Evolutionary conservation across 768 basidiomycete species (phyloP).

Genomic region (Rhizopogon roseolus): DNA sequence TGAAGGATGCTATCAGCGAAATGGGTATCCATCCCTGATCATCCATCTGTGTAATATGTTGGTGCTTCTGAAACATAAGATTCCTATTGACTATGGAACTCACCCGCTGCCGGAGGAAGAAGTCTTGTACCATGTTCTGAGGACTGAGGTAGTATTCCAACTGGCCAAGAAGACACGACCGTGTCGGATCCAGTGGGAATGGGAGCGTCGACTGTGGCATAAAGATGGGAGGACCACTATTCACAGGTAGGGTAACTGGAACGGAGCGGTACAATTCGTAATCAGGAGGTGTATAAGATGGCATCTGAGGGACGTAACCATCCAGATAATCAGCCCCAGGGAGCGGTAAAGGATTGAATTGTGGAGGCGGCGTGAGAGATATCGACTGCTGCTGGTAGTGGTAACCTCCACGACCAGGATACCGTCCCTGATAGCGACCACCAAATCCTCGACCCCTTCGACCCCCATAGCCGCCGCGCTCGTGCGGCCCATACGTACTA

Average conservation of each 20-base stretch:
- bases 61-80: conserved; percentile 1
- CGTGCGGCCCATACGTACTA: conserved; percentile 18
- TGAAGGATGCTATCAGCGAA: conserved; percentile 79
- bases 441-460: conserved; percentile 34
- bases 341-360: conserved; percentile 27
- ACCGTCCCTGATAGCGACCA: conserved; percentile 34
- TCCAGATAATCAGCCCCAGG: conserved; percentile 16
- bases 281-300: conserved; percentile 26
- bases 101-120: conserved; percentile 75
- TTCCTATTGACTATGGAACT: conserved; percentile 20
- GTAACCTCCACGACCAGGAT: conserved; percentile 27
- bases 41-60: conserved; percentile 67
- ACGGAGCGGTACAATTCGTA: conserved; percentile 23
- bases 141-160: conserved; percentile 90
- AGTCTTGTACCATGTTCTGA: conserved; percentile 86
- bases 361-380: conserved; percentile 24
- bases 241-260: conserved; percentile 16
- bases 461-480: conserved; percentile 23
- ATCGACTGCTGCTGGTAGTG: conserved; percentile 32
- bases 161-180: conserved; percentile 72
- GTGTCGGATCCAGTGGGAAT: conserved; percentile 60
- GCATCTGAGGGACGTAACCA: conserved; percentile 22
- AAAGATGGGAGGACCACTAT: conserved; percentile 30
- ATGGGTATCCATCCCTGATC: conserved; percentile 83
- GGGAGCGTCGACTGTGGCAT: conserved; percentile 40